Conservation (phyloP, 805 yeast species). For the Saccharomycodes ludwigii region DNA sequence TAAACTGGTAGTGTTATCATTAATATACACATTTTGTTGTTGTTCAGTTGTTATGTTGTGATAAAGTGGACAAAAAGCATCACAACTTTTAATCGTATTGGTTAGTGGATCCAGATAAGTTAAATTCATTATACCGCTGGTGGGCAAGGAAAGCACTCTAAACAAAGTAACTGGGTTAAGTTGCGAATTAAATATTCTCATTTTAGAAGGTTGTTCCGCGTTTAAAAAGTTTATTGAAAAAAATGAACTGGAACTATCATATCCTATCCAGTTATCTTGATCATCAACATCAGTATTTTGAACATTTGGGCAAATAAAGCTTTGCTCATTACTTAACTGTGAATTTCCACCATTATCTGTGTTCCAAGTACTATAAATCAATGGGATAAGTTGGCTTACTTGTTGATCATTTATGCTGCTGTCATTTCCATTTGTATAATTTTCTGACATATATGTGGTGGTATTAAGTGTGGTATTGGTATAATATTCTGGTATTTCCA, state of each 20-base stretch:
- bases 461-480: conserved; percentile 13
- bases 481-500: conserved; percentile 14
- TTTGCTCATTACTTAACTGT: conserved; percentile 22
- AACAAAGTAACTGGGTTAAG: conserved; percentile 41
- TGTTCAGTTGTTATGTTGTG: conserved; percentile 25
- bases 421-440: conserved; percentile 25
- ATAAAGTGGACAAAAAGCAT: conserved; percentile 77
- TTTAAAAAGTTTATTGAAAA: conserved; percentile 52
- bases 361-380: conserved; percentile 42
- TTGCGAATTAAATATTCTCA: conserved; percentile 56
- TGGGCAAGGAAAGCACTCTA: conserved; percentile 64
- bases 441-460: conserved; percentile 12
- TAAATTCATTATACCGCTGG: conserved; percentile 83
- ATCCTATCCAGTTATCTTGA: conserved; percentile 40
- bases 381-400: conserved; percentile 50
- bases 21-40: conserved; percentile 12
- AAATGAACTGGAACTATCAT: conserved; percentile 41
- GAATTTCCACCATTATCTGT: conserved; percentile 28
- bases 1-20: conserved; percentile 25
- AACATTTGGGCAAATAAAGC: conserved; percentile 45
- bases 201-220: conserved; percentile 51
- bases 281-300: too few species aligned
- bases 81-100: conserved; percentile 51
- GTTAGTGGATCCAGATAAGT: conserved; percentile 70
- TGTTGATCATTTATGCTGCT: too few species aligned